Percentiles rank a stretch among this genome's conserved stretches.
These are phyloP conservation scores for Coemansia sp. DNA, from an alignment of 371 early-diverging fungal genomes.

Conservation along the genomic window DNA sequence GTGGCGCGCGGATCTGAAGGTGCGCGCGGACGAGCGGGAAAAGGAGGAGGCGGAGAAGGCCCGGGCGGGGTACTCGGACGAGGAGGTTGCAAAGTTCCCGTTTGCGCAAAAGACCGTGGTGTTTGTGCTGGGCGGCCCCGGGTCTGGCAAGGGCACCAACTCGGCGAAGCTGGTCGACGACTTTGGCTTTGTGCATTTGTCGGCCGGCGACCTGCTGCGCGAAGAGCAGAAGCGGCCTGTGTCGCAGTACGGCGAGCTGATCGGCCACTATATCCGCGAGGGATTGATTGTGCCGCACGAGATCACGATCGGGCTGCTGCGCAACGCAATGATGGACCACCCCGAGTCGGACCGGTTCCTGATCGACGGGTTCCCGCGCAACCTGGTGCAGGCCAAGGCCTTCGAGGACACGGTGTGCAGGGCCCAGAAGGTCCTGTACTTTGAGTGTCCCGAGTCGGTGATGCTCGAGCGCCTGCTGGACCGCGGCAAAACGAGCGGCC, in stretches of 20 bases:
- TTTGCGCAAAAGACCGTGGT: conserved; percentile 56
- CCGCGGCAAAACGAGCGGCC: conserved; percentile 90
- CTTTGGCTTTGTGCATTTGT: conserved; percentile 91
- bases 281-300: conserved; percentile 95
- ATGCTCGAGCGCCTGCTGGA: conserved; percentile 85
- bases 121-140: conserved; percentile 85
- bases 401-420: conserved; percentile 84
- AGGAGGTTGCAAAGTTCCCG: conserved; percentile 35
- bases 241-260: conserved; percentile 88
- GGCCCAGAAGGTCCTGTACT: conserved; percentile 69
- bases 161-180: conserved; percentile 84
- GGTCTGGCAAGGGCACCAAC: conserved; percentile 95
- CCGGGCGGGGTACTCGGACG: conserved; percentile 11
- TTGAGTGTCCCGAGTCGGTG: conserved; percentile 89
- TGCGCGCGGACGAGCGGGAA: conserved; percentile 7
- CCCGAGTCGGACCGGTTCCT: conserved; percentile 73
- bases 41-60: conserved; percentile 6
- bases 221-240: conserved; percentile 83
- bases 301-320: conserved; percentile 88
- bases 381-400: conserved; percentile 89
- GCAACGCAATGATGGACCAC: conserved; percentile 80
- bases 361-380: conserved; percentile 96
- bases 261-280: conserved; percentile 85
- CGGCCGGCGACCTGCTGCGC: conserved; percentile 95
- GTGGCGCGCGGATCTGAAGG: conserved; percentile 17